Evolutionary conservation across 1,139 yeast species (phyloP), one percentile per base, ranked within the genome.

Genomic region (Lodderomyces oxycetoniae): DNA sequence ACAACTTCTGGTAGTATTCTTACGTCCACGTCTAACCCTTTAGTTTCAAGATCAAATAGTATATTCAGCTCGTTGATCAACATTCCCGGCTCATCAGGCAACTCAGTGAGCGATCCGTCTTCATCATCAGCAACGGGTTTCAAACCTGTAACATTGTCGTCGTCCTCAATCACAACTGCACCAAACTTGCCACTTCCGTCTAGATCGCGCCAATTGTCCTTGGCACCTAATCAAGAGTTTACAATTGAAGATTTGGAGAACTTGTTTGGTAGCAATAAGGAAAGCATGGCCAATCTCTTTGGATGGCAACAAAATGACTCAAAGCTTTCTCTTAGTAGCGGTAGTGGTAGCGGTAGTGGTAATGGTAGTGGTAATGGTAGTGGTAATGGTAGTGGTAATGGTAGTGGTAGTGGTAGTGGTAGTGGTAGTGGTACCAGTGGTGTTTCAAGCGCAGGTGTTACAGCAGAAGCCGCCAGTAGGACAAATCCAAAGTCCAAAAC

Each of bases 21-120:
- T 15, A 34, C 41, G 4, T 13, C 33, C 8, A 45, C 39, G 15
- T 38, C 35, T 26, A 28, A 26, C 9, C 17, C 35, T 12, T 12
- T 28, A 14, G 30, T 33, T 3, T 36, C 39, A 28, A 40, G 73
- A 16, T 63, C 72, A 22, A 66, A 67, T 39, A 62, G 70, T 41
- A 65, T 67, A 9, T 67, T 67, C 47, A 63, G 63, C 40, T 58
- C 67, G 7, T 49, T 63, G 17, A 64, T 67, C 24, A 71, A 67
- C 43, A 49, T 66, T 16, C 71, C 73, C 3, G 55, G 55, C 1
- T 57, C 69, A 3, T 46, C 47, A 17, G 51, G 56, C 11, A 63
- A 63, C 40, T 61, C 68, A 1, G 44, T 62, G n/a, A 52, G 61
- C 31, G 63, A 59, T 12, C 55, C 45, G 9, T 49, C 53, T 14